A percentile compares a stretch with the other conserved stretches of the same genome.
These are phyloP conservation scores for Crepidotus variabilis DNA, from an alignment of 768 basidiomycete genomes.

Conservation along the genomic window DNA sequence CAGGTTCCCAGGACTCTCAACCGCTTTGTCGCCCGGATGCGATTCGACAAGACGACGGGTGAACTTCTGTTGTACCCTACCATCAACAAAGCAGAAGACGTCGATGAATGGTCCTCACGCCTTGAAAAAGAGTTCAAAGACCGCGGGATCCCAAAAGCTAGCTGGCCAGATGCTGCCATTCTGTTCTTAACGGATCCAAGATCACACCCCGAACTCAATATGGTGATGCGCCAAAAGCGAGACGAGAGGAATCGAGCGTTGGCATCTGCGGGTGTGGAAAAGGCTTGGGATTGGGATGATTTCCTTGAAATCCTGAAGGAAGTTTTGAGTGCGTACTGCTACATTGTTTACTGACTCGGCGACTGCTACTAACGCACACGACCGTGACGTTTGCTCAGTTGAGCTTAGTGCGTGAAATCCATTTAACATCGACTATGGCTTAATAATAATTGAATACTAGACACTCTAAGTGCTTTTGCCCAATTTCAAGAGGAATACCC, in stretches of 20 bases:
- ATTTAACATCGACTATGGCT: too few species aligned
- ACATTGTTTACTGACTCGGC: not conserved
- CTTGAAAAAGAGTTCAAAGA: slow-evolving; percentile 3
- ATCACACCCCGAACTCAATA: not conserved
- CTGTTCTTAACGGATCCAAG: slow-evolving; percentile 3
- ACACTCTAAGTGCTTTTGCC: not conserved
- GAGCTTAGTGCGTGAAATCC: too few species aligned
- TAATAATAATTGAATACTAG: not conserved
- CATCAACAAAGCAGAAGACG: not conserved
- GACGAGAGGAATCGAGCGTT: not conserved
- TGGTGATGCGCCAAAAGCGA: slow-evolving; percentile 8
- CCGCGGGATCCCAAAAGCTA: not conserved
- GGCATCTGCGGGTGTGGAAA: not conserved
- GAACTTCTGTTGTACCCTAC: not conserved
- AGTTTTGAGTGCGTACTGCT: slow-evolving; percentile 5
- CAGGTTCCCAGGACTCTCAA: not conserved
- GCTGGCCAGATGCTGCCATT: slow-evolving; percentile 13
- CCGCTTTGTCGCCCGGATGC: slow-evolving; percentile 5
- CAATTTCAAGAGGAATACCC: slow-evolving; percentile 9
- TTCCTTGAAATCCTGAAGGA: slow-evolving; percentile 4
- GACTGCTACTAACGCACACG: too few species aligned
- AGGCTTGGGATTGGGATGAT: slow-evolving; percentile 10
- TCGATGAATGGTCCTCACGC: slow-evolving; percentile 4
- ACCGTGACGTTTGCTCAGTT: too few species aligned
- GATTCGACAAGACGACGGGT: slow-evolving; percentile 5